These are phyloP conservation scores for Pisolithus tinctorius DNA, from an alignment of 768 basidiomycete species.

Conservation along the genomic window DNA sequence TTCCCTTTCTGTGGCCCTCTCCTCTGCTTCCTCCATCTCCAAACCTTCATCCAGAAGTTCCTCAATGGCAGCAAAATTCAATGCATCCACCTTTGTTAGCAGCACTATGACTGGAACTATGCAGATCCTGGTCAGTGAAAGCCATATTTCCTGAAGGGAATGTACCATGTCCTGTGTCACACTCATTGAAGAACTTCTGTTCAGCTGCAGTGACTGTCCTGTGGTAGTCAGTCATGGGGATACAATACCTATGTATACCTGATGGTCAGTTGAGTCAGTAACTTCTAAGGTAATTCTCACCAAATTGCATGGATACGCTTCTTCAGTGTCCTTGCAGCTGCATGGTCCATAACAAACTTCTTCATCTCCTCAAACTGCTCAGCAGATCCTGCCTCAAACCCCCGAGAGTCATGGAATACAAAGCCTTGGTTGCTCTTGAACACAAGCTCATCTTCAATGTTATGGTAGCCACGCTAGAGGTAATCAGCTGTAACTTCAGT, in stretches of 20 bases:
- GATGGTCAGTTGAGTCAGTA: not conserved
- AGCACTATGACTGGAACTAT: slow-evolving; percentile 33
- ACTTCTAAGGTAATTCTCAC: slow-evolving; percentile 12
- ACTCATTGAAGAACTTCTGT: slow-evolving; percentile 24
- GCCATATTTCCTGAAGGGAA: not conserved
- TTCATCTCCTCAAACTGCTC: slow-evolving; percentile 24
- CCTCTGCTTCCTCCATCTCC: slow-evolving; percentile 5
- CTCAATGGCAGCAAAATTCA: slow-evolving; percentile 15
- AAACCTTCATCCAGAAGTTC: slow-evolving; percentile 6
- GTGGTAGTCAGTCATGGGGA: slow-evolving; percentile 19
- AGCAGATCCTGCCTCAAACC: slow-evolving; percentile 31
- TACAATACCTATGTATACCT: slow-evolving; percentile 34
- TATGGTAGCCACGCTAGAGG: slow-evolving; percentile 22
- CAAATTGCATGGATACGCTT: slow-evolving; percentile 35
- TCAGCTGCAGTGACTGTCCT: slow-evolving; percentile 25
- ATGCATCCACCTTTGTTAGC: slow-evolving; percentile 33
- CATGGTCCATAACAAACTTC: slow-evolving; percentile 24
- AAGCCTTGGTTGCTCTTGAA: slow-evolving; percentile 27
- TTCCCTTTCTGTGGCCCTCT: too few relatives aligned
- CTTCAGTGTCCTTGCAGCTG: slow-evolving; percentile 10
- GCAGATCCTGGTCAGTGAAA: not conserved
- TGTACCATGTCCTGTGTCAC: slow-evolving; percentile 9
- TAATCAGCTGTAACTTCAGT: not conserved
- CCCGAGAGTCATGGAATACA: slow-evolving; percentile 37
- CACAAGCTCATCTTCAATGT: slow-evolving; percentile 24